phyloP scores from a whole-genome alignment of 306 rosid species.

The Cicer arietinum region DNA sequence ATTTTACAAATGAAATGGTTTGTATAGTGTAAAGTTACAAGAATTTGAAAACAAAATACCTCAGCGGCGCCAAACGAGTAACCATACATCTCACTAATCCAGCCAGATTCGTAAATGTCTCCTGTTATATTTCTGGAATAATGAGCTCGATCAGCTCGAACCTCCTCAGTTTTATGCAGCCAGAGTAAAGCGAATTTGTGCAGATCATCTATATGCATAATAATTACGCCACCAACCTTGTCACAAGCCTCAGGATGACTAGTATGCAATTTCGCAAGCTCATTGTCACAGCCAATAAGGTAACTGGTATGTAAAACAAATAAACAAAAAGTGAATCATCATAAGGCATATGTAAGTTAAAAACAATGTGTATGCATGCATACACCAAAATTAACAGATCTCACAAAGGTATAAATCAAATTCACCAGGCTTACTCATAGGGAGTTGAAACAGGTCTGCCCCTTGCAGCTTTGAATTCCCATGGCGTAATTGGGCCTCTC shows the following conservation, averaged over 20 bases:
- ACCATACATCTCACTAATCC: constrained; percentile 50
- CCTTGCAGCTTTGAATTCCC: constrained; percentile 48
- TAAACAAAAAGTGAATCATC: neutral
- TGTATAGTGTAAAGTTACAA: neutral
- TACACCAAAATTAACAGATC: neutral
- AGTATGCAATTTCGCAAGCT: constrained; percentile 47
- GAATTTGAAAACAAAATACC: constrained; percentile 26
- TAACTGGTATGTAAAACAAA: constrained; percentile 34
- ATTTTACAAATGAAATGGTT: neutral
- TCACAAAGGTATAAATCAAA: constrained; percentile 29
- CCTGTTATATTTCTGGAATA: constrained; percentile 44
- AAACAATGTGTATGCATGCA: neutral
- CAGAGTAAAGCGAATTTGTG: constrained; percentile 45
- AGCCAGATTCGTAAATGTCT: constrained; percentile 44
- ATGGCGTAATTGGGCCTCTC: constrained; percentile 47
- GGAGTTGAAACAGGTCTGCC: constrained; percentile 47
- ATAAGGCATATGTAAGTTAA: neutral
- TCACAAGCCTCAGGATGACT: constrained; percentile 50
- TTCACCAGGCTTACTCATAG: constrained; percentile 46
- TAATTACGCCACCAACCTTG: constrained; percentile 50
- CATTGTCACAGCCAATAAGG: constrained; percentile 47
- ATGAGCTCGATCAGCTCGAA: constrained; percentile 43
- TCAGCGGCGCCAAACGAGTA: constrained; percentile 46
- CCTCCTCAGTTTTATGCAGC: constrained; percentile 50
- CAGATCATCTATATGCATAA: constrained; percentile 49